These are phyloP conservation scores for Cerrena zonata DNA, from an alignment of 1,284 basidiomycete species.

Conservation along the genomic window DNA sequence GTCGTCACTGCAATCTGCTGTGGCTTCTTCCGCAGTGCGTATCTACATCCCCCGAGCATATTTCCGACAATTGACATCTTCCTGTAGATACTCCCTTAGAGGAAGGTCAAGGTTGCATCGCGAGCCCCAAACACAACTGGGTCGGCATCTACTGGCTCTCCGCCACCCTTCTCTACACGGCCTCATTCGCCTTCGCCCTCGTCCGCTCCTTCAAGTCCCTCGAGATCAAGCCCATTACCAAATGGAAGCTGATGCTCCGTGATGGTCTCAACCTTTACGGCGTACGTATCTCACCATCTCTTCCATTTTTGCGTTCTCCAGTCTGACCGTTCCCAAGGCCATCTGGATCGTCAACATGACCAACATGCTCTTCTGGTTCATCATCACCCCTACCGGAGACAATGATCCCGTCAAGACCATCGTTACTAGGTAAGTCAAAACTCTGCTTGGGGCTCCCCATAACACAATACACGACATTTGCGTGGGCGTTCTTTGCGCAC, in stretches of 20 bases:
- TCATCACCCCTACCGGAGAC: conserved; percentile 56
- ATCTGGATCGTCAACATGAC: conserved; percentile 71
- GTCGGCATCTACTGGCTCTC: conserved; percentile 78
- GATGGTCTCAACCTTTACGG: conserved; percentile 79
- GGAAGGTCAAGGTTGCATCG: conserved; percentile 74
- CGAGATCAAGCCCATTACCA: conserved; percentile 48
- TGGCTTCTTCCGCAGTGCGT: conserved; percentile 67
- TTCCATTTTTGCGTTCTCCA: neutral
- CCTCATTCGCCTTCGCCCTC: conserved; percentile 59
- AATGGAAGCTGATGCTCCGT: conserved; percentile 81
- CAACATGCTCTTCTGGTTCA: conserved; percentile 79
- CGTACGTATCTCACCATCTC: conserved; percentile 31
- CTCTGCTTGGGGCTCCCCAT: no score
- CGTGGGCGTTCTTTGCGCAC: no score
- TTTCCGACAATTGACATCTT: neutral
- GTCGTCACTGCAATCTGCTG: conserved; percentile 64
- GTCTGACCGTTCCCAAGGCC: conserved; percentile 34
- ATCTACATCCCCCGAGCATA: conserved; percentile 1
- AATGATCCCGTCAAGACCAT: conserved; percentile 72
- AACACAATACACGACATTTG: no score
- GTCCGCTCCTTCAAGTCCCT: conserved; percentile 59
- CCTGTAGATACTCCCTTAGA: conserved; percentile 61
- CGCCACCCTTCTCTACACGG: conserved; percentile 65
- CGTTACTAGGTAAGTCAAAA: conserved; percentile 49
- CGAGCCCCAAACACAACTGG: conserved; percentile 71